Evolutionary conservation across 176 grass and related monocot genomes (phyloP), one percentile per base, ranked within the genome.

Genomic region (Raddia distichophylla): DNA sequence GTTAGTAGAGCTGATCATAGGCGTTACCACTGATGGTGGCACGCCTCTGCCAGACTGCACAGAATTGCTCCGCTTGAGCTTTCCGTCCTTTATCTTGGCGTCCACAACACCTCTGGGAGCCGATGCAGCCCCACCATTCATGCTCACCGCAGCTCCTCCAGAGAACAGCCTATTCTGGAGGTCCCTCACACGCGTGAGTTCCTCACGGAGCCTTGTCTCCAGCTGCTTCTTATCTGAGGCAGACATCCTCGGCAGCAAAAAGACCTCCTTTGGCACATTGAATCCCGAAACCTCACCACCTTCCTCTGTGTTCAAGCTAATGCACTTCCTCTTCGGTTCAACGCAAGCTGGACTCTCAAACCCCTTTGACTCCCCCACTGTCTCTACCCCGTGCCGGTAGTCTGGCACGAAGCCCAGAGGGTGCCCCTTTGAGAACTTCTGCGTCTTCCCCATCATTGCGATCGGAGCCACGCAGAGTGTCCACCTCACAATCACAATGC

Each of bases 371-470:
- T 93, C 93, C 18, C 87, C 93, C 3, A 91, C 70, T 2, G 88
- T 92, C 66, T 99, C 97, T 74, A 88, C 89, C 42, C 70, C 91
- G 22, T 99, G 82, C 43, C 91, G 78, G 68, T 93, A 95, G 64
- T 99, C 97, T 1, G 93, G 91, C 77, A 90, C 84, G 57, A 95
- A 99, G 45, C 91, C 93, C 0, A 88, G 83, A n/a, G 91, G 83
- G 79, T 91, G 92, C 8, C 87, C 87, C 76, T 99, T 99, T 3
- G 91, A 88, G 85, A 99, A 91, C 84, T 84, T 95, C 40, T 95
- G 93, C 54, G 97, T 82, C 86, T 96, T 99, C 69, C 97, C 97
- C 93, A 99, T 95, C 91, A 93, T 90, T 80, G 67, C 63, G 75
- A 3, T 20, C 37, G 17, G 66, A 13, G 35, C 27, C 44, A 40